These are phyloP conservation scores for Candida incommunis DNA, from an alignment of 805 yeast species.

Conservation along the genomic window DNA sequence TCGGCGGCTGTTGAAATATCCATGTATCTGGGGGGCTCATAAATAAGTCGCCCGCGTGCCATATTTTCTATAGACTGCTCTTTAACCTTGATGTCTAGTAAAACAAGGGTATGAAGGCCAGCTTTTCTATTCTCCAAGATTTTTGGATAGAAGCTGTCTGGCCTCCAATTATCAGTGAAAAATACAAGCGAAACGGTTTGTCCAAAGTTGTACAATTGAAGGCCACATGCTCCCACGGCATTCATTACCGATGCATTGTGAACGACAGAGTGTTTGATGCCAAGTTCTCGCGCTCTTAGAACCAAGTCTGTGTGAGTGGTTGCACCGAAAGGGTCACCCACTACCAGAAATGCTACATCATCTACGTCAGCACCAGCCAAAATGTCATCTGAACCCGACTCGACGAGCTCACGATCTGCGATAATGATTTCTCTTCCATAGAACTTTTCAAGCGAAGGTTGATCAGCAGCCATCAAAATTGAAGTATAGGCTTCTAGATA, in stretches of 20 bases:
- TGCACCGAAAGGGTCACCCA: slow-evolving; percentile 97
- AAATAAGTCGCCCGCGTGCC: slow-evolving; percentile 82
- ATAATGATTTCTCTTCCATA: slow-evolving; percentile 75
- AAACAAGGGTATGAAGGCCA: slow-evolving; percentile 80
- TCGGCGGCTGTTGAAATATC: slow-evolving; percentile 76
- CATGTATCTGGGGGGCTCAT: slow-evolving; percentile 97
- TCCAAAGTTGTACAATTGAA: slow-evolving; percentile 88
- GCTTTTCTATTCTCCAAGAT: slow-evolving; percentile 76
- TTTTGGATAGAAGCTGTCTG: slow-evolving; percentile 87
- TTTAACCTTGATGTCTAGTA: slow-evolving; percentile 88
- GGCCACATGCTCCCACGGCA: slow-evolving; percentile 96
- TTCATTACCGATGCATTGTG: slow-evolving; percentile 98
- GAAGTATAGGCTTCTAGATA: slow-evolving; percentile 93
- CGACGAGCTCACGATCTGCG: slow-evolving; percentile 94
- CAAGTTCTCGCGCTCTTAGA: slow-evolving; percentile 75
- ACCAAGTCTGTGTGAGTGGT: slow-evolving; percentile 94
- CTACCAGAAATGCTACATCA: slow-evolving; percentile 88
- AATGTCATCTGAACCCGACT: slow-evolving; percentile 73
- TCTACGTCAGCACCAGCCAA: slow-evolving; percentile 61
- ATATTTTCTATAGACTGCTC: slow-evolving; percentile 91
- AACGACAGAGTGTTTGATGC: slow-evolving; percentile 63
- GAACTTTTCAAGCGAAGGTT: slow-evolving; percentile 58
- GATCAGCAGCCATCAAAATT: slow-evolving; percentile 83
- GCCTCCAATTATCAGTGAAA: slow-evolving; percentile 91
- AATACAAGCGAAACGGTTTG: slow-evolving; percentile 95